Percentiles rank a stretch among this genome's conserved stretches.
Evolutionary conservation across 192 early-diverging fungal genomes (phyloP).

Genomic region (Paraglomus brasilianum): DNA sequence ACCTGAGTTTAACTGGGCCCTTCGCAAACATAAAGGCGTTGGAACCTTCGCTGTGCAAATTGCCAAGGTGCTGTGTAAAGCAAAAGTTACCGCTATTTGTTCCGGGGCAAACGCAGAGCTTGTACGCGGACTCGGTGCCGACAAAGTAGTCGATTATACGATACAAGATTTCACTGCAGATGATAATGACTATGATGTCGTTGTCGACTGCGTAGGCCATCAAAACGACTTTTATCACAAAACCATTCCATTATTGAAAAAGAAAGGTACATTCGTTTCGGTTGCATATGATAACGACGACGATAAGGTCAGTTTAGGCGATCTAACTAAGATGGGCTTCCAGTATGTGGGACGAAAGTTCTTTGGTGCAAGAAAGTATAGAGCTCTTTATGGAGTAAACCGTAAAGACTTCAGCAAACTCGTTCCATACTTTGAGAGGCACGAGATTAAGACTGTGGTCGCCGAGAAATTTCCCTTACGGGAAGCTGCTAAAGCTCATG

Average conservation of each 20-base stretch:
- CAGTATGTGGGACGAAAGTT: background rate
- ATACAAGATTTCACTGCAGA: constrained; percentile 35
- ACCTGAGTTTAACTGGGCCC: too few species aligned
- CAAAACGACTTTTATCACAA: constrained; percentile 5
- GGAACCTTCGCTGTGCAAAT: constrained; percentile 51
- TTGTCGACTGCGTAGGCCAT: constrained; percentile 47
- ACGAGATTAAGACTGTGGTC: background rate
- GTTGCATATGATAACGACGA: background rate
- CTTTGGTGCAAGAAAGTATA: constrained; percentile 1
- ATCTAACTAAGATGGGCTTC: background rate
- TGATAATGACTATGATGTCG: constrained; percentile 40
- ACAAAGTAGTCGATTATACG: constrained; percentile 58
- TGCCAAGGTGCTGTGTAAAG: constrained; percentile 49
- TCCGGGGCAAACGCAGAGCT: constrained; percentile 47
- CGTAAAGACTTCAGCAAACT: background rate
- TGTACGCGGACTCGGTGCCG: constrained; percentile 53
- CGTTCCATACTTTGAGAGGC: constrained; percentile 9
- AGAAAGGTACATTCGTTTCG: background rate
- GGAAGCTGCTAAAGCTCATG: constrained; percentile 33
- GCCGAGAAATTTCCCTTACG: constrained; percentile 20
- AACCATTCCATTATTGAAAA: constrained; percentile 7
- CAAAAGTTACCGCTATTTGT: constrained; percentile 55
- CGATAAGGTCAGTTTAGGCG: background rate
- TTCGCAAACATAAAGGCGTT: too few species aligned
- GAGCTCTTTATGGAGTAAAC: background rate